Base-by-base conservation (phyloP, 1,284 basidiomycete genomes). In the Fomitopsis schrenkii region DNA sequence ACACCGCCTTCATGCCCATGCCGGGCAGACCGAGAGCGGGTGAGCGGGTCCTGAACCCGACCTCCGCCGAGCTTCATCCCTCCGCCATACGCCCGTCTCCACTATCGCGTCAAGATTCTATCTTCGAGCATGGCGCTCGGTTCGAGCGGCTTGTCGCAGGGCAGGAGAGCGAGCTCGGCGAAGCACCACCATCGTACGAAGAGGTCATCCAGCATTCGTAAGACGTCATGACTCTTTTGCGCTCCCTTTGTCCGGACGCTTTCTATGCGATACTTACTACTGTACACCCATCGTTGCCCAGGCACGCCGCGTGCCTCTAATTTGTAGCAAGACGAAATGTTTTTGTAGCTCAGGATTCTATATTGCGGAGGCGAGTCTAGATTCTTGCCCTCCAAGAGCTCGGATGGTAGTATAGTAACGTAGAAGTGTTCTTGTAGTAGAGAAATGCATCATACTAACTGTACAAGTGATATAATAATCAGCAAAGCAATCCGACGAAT, bases 111-210 rank as follows among this genome's bases (percentile, higher is more conserved):
- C 44, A 71, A 26, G 72, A 76, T 61, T 75, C 77, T 36, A 65
- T 80, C 28, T 72, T 77, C 38, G 71, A 73, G 59, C 76, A 71
- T 38, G 84, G 76, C 63, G 72, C 74, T 58, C 78, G 83, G 64
- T 90, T 86, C 63, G 83, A 83, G 65, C 77, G 84, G 40, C 76
- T 90, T 14, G 78, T 90, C 38, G 79, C 82, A 22, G 89, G 88
- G 6, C 81, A 85, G 68, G 83, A 86, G 72, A 84, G 80, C 42
- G 82, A 86, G 67, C 76, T 76, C 22, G 89, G 88, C 28, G 87
- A 90, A 67, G 77, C 79, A 38, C 88, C 88, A 0, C 88, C 88
- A 7, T 72, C 79, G 12, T 90, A 90, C 68, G 80, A 82, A 61
- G 76, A 66, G 22, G 66, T 62, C 38, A 63, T 65, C 4, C 26